Evolutionary conservation across 139 green algal species (phyloP), one percentile per base, ranked within the genome.

Genomic region (Klebsormidium nitens): DNA sequence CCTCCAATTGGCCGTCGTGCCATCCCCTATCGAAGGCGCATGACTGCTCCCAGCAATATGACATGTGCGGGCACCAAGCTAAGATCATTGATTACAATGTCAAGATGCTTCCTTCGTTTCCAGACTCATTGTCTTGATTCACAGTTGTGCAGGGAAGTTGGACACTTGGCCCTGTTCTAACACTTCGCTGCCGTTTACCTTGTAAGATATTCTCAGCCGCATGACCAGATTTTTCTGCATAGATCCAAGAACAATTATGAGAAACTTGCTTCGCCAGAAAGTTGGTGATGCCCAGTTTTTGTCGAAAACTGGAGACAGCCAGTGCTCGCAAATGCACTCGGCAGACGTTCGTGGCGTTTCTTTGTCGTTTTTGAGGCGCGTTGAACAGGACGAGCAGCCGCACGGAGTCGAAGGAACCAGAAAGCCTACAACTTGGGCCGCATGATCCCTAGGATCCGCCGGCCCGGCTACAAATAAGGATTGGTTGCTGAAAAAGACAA

Each of bases 161-260:
- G 34, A 47, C n/a, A 93, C 87, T 69, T 93, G 83, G 5, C 64
- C 75, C 71, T 87, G 71, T 56, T 91, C 82, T 29, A 80, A 50
- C 42, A 85, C 62, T 28, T 68, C 46, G 52, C 69, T 52, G 5
- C 85, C 86, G 1, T 8, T 62, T 28, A 38, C 34, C 11, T 46
- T 85, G 56, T 86, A 95, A 14, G 44, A 64, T 36, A 96, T 78
- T 6, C 88, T 81, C 75, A 96, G 68, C 6, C 89, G 83, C 86
- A 96, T 88, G 6, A 79, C 84, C 38, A 96, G 74, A 31, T 79
- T 57, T 80, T 95, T 95, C 39, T 77, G 49, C 19, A 50, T 8
- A 50, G 42, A 50, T 8, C 14, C 8, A 8, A 50, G 14, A 50
- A 50, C 42, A 50, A 50, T 26, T 26, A 26, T 8, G 8, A 14